These are phyloP conservation scores for Coniochaeta sp. DNA, from an alignment of 2,329 filamentous ascomycete genomes.

Conservation along the genomic window DNA sequence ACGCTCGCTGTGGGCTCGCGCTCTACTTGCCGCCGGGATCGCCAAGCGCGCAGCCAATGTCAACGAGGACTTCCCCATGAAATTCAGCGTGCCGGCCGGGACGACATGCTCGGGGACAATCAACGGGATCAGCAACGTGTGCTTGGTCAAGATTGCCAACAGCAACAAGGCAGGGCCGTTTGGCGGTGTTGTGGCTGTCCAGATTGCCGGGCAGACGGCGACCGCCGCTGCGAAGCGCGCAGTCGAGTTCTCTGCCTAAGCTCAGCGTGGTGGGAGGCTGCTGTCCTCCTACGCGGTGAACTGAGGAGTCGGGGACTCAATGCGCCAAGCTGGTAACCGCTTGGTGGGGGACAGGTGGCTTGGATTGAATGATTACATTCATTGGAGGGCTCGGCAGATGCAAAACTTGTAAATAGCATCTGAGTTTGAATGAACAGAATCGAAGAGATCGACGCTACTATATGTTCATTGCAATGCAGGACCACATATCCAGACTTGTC, in stretches of 20 bases:
- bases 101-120: slow-evolving; percentile 29
- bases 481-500: not conserved
- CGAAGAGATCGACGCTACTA: not conserved
- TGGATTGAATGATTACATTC: not conserved
- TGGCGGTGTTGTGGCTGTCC: slow-evolving; percentile 31
- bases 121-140: slow-evolving; percentile 25
- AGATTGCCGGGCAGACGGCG: slow-evolving; percentile 19
- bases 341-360: not conserved
- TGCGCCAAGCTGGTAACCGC: not conserved
- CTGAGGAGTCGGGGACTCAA: not conserved
- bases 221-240: slow-evolving; percentile 3
- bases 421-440: not conserved
- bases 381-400: not conserved
- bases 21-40: not conserved
- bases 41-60: slow-evolving; percentile 17
- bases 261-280: not conserved
- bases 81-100: slow-evolving; percentile 18
- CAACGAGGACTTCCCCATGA: slow-evolving; percentile 14
- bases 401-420: not conserved
- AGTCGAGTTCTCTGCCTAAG: slow-evolving; percentile 3
- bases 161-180: slow-evolving; percentile 30
- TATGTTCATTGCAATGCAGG: not conserved
- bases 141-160: slow-evolving; percentile 36
- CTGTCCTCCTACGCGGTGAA: not conserved
- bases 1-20: not conserved